Evolutionary conservation across 257 asterid species (phyloP), one percentile per base, ranked within the genome.

Genomic region (Fraxinus excelsior): DNA sequence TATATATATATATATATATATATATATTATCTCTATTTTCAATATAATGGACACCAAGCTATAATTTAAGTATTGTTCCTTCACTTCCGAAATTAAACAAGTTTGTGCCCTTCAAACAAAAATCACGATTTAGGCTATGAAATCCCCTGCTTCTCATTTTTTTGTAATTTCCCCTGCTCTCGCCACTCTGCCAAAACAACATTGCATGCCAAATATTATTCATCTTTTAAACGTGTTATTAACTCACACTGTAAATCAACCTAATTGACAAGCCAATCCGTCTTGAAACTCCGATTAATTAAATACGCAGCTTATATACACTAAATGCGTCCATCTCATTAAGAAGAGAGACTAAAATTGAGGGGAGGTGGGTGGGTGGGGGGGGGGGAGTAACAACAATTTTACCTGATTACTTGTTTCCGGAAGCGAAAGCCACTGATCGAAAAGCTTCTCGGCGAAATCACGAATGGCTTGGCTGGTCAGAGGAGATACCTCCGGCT

Each of bases 371-470:
- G n/a, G n/a, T n/a, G n/a, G n/a, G n/a, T n/a, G 29, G 1, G 29
- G 29, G 29, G 28, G 28, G 29, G 29, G 29, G 1, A 28, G 21
- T 51, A 67, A 58, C 21, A 21, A 31, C 67, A 72, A 26, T 49
- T 76, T 87, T 91, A 95, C 99, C 97, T 93, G 73, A 37, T 88
- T 80, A 65, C 80, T 79, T 76, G 99, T 90, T 68, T 91, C 98
- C 29, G 97, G 88, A 60, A 95, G 94, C 38, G 98, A 92, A 28
- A 95, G 96, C 99, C 99, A 95, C 88, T 91, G 97, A 88, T 95
- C 96, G 35, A 86, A 95, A 38, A 95, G 97, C 85, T 87, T 93
- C 88, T 88, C 98, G 0, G 94, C 93, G 44, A 91, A 90, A 77
- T 21, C 84, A 71, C 94, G 92, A 74, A 91, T 91, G 70, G 96